These are phyloP conservation scores for Candida glaebosa DNA, from an alignment of 805 yeast genomes.

Conservation along the genomic window DNA sequence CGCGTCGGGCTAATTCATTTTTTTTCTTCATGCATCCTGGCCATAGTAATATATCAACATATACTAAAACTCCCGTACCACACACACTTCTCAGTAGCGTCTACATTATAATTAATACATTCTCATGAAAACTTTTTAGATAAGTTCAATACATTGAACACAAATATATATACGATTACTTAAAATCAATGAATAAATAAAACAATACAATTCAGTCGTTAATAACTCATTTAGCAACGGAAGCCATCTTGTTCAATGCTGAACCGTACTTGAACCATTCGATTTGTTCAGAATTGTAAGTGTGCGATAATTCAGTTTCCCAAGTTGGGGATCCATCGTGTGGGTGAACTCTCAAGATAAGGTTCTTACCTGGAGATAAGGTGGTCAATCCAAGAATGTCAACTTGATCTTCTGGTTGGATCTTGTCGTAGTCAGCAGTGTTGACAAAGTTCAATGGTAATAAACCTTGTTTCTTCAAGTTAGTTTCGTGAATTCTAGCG, in stretches of 20 bases:
- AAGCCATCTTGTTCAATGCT: constrained; percentile 94
- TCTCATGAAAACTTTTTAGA: too few relatives aligned
- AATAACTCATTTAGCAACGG: constrained; percentile 11
- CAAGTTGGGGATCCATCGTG: constrained; percentile 72
- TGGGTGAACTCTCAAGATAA: constrained; percentile 73
- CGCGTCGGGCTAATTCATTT: constrained; percentile 6
- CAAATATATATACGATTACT: constrained; percentile 3
- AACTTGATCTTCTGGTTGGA: constrained; percentile 84
- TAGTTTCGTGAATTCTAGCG: constrained; percentile 99
- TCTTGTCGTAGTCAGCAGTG: constrained; percentile 89
- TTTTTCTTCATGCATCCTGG: neutral
- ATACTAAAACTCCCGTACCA: too few relatives aligned
- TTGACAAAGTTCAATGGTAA: constrained; percentile 93
- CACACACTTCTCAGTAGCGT: too few relatives aligned
- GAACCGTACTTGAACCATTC: constrained; percentile 99
- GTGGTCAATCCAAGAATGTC: constrained; percentile 81
- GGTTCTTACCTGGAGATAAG: constrained; percentile 90
- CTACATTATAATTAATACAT: too few relatives aligned
- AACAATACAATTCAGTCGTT: neutral
- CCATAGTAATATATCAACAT: neutral
- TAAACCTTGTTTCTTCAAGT: constrained; percentile 99
- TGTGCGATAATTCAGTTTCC: constrained; percentile 91
- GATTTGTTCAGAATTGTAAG: constrained; percentile 94
- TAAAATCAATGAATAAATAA: constrained; percentile 3
- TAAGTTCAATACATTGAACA: too few relatives aligned